Conservation (phyloP, 305 asterid genomes). For the Solanum hybrid region DNA sequence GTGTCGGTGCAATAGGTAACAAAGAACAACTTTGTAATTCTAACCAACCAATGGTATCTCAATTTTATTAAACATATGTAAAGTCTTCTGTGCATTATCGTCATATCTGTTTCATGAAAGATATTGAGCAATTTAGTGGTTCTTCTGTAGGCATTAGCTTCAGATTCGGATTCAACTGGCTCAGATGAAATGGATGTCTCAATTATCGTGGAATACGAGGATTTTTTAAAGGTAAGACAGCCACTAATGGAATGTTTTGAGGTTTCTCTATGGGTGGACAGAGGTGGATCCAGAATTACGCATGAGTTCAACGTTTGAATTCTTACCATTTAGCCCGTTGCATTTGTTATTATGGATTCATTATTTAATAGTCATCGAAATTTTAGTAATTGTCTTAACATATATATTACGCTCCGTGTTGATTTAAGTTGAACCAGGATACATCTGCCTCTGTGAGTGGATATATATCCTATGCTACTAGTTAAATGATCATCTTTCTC, state of each 20-base stretch:
- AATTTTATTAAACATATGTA: not conserved
- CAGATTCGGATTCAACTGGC: constrained; percentile 34
- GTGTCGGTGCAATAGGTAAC: not conserved
- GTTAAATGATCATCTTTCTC: not conserved
- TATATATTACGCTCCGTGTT: not conserved
- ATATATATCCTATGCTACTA: not conserved
- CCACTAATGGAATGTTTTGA: not conserved
- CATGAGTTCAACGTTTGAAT: not conserved
- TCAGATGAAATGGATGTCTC: constrained; percentile 33
- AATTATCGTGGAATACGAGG: constrained; percentile 60
- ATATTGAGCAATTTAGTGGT: not conserved
- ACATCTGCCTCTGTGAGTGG: not conserved
- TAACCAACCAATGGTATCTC: not conserved
- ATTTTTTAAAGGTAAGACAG: constrained; percentile 61
- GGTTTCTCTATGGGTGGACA: not conserved
- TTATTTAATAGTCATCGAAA: not conserved
- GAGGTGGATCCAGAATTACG: not conserved
- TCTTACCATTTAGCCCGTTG: not conserved
- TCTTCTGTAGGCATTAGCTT: constrained; percentile 36
- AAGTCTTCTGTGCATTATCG: not conserved
- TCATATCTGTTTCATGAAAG: not conserved
- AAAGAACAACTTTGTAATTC: not conserved
- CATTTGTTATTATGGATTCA: not conserved
- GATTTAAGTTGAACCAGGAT: not conserved
- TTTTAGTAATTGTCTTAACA: not conserved